phyloP scores from a whole-genome alignment of 352 stramenopile species.

The Pythium sp. region DNA sequence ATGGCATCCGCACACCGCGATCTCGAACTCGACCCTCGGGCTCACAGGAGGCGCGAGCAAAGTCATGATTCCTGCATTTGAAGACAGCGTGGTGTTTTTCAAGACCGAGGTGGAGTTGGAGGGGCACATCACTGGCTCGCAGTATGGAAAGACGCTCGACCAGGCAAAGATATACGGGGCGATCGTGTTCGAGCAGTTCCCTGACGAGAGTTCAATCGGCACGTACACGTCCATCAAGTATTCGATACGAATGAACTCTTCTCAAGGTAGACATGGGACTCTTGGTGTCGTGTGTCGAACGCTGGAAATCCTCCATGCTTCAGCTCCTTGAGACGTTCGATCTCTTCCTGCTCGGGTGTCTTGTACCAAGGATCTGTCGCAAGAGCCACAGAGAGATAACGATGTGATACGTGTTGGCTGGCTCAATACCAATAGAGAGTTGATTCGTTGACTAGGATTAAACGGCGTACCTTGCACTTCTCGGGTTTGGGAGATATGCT shows the following conservation, averaged over 20 bases:
- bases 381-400: background rate
- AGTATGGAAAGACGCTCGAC: slow-evolving; percentile 46
- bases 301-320: slow-evolving; percentile 34
- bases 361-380: slow-evolving; percentile 69
- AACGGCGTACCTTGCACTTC: slow-evolving; percentile 49
- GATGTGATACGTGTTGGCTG: background rate
- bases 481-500: slow-evolving; percentile 56
- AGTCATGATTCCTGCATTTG: slow-evolving; percentile 42
- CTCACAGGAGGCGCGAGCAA: slow-evolving; percentile 2
- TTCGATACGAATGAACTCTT: slow-evolving; percentile 64
- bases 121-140: slow-evolving; percentile 28
- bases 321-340: slow-evolving; percentile 36
- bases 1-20: slow-evolving; percentile 49
- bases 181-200: slow-evolving; percentile 57
- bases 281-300: slow-evolving; percentile 38
- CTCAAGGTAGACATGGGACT: slow-evolving; percentile 17
- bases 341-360: slow-evolving; percentile 64
- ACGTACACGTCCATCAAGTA: slow-evolving; percentile 51
- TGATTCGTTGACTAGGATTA: background rate
- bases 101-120: slow-evolving; percentile 38
- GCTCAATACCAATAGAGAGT: background rate
- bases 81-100: slow-evolving; percentile 68
- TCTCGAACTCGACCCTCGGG: slow-evolving; percentile 17
- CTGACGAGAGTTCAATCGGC: slow-evolving; percentile 38
- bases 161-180: slow-evolving; percentile 54